These are phyloP conservation scores for Colletotrichum sp. DNA, from an alignment of 2,329 filamentous ascomycete species.

Conservation along the genomic window DNA sequence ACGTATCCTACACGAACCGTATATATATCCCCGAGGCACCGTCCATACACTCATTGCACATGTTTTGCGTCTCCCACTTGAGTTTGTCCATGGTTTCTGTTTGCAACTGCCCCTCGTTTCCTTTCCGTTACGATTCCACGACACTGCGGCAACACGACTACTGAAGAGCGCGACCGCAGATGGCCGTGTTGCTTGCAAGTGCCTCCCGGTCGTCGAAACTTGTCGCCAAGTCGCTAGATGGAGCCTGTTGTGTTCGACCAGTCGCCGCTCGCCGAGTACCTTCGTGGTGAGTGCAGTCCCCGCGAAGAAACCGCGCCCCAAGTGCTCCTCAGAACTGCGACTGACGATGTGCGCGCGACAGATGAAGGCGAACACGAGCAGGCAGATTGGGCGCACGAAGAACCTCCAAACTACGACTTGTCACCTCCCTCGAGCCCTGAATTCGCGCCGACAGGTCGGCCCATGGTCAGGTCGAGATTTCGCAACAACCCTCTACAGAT, in stretches of 20 bases:
- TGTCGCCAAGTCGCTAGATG: conserved; percentile 54
- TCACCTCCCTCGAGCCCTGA: conserved; percentile 53
- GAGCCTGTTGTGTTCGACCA: conserved; percentile 87
- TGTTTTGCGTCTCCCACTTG: background rate
- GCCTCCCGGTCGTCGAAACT: conserved; percentile 6
- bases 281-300: conserved; percentile 71
- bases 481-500: conserved; percentile 52
- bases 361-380: conserved; percentile 56
- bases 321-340: conserved; percentile 6
- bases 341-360: conserved; percentile 28
- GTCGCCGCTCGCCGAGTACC: conserved; percentile 85
- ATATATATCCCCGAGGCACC: conserved; percentile 18
- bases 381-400: conserved; percentile 49
- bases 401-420: conserved; percentile 39
- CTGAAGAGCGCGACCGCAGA: conserved; percentile 7
- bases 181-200: conserved; percentile 20
- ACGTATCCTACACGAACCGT: conserved; percentile 12
- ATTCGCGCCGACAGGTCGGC: conserved; percentile 62
- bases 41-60: background rate
- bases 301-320: background rate
- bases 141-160: conserved; percentile 8
- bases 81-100: background rate
- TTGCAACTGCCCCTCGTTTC: background rate
- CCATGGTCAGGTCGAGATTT: conserved; percentile 57
- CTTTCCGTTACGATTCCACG: background rate